phyloP scores from a whole-genome alignment of 106 monocot genomes.

The Dioscorea alata region DNA sequence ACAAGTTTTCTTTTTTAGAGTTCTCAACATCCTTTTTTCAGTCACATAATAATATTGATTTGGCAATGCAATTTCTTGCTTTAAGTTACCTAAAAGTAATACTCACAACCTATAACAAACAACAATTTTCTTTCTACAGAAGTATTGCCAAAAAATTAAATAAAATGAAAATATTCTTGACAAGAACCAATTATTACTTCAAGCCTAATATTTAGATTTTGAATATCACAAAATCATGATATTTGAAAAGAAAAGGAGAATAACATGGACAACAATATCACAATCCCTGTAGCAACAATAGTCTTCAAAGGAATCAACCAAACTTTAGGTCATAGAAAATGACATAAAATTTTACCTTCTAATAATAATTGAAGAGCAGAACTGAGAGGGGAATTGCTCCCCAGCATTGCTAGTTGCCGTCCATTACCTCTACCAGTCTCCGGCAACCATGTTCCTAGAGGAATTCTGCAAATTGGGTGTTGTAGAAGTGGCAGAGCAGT shows the following conservation, averaged over 20 bases:
- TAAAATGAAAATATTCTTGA: neutral
- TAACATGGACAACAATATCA: neutral
- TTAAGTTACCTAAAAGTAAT: too few species aligned
- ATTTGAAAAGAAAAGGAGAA: neutral
- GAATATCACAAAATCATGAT: neutral
- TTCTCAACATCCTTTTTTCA: too few species aligned
- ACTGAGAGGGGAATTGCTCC: constrained; percentile 14
- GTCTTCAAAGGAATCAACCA: neutral
- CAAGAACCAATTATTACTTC: neutral
- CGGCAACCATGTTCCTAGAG: constrained; percentile 41
- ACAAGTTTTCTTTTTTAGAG: too few species aligned
- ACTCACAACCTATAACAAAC: too few species aligned
- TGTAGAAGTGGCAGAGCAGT: constrained; percentile 20
- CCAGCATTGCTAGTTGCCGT: constrained; percentile 14
- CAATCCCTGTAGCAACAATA: neutral
- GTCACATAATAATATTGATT: too few species aligned
- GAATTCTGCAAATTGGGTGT: constrained; percentile 25
- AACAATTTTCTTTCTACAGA: too few species aligned
- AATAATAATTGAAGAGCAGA: constrained; percentile 25
- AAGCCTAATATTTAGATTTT: neutral
- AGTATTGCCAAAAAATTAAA: too few species aligned
- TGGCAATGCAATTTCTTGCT: too few species aligned
- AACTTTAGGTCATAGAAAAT: too few species aligned
- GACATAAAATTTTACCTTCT: constrained; percentile 12
- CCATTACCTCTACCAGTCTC: constrained; percentile 4